phyloP scores from a whole-genome alignment of 106 monocot genomes.

The Ottelia alismoides region DNA sequence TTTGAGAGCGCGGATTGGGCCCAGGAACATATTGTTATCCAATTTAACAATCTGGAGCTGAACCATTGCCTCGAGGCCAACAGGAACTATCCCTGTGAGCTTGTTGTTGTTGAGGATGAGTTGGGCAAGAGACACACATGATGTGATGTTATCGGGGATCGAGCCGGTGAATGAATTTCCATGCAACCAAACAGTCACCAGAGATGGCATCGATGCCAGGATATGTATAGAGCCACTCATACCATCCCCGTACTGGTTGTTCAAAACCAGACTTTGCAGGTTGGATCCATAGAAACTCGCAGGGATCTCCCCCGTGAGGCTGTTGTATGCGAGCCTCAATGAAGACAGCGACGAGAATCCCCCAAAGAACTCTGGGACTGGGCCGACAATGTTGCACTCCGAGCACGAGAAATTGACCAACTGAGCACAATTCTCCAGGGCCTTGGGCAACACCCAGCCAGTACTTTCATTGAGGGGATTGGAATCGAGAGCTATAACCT shows the following conservation, averaged over 20 bases:
- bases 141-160: slow-evolving; percentile 35
- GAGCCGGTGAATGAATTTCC: slow-evolving; percentile 53
- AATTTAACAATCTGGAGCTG: slow-evolving; percentile 6
- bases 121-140: slow-evolving; percentile 9
- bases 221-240: slow-evolving; percentile 43
- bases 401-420: slow-evolving; percentile 36
- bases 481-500: slow-evolving; percentile 34
- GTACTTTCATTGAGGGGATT: slow-evolving; percentile 49
- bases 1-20: slow-evolving; percentile 1
- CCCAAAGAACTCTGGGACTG: slow-evolving; percentile 52
- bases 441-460: slow-evolving; percentile 46
- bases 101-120: slow-evolving; percentile 38
- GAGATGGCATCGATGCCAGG: slow-evolving; percentile 29
- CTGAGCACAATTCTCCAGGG: slow-evolving; percentile 24
- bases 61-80: neutral
- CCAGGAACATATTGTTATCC: slow-evolving; percentile 10
- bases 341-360: slow-evolving; percentile 18
- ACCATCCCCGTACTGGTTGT: slow-evolving; percentile 37
- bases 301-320: slow-evolving; percentile 36
- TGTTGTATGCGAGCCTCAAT: slow-evolving; percentile 49
- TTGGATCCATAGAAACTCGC: slow-evolving; percentile 17
- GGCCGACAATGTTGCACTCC: slow-evolving; percentile 35
- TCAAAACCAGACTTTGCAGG: slow-evolving; percentile 47
- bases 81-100: slow-evolving; percentile 9
- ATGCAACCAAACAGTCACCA: slow-evolving; percentile 49